These are phyloP conservation scores for Cadophora sp. DNA, from an alignment of 2,329 filamentous ascomycete species.

Conservation along the genomic window DNA sequence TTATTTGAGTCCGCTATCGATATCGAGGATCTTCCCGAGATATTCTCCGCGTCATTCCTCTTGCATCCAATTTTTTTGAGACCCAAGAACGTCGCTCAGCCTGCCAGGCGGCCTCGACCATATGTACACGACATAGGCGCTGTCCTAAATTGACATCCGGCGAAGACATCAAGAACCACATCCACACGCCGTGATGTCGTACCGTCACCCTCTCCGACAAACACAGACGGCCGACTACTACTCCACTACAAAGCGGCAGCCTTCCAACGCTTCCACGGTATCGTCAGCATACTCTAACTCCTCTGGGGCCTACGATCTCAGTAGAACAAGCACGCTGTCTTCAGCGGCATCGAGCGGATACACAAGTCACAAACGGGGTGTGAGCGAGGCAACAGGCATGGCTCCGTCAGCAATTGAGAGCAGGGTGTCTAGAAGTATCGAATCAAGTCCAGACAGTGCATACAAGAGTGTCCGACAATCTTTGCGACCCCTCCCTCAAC, in stretches of 20 bases:
- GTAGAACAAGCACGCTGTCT: constrained; percentile 72
- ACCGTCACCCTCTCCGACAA: constrained; percentile 65
- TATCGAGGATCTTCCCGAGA: constrained; percentile 19
- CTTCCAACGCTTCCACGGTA: constrained; percentile 73
- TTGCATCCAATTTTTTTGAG: constrained; percentile 18
- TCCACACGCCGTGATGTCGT: constrained; percentile 55
- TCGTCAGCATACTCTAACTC: constrained; percentile 70
- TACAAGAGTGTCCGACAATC: constrained; percentile 79
- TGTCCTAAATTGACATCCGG: constrained; percentile 24
- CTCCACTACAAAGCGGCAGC: constrained; percentile 58
- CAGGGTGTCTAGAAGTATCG: constrained; percentile 49
- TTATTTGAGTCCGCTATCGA: constrained; percentile 27
- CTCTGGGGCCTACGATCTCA: constrained; percentile 58
- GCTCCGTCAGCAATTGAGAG: constrained; percentile 56
- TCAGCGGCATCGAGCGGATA: constrained; percentile 72
- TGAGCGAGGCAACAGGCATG: constrained; percentile 73
- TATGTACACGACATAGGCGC: constrained; percentile 34
- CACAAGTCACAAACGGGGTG: constrained; percentile 72
- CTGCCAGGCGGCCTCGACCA: constrained; percentile 31
- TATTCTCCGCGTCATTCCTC: constrained; percentile 21
- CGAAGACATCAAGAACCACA: constrained; percentile 22
- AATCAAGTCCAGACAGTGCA: constrained; percentile 63
- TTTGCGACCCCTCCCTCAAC: constrained; percentile 74
- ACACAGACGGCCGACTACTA: constrained; percentile 57
- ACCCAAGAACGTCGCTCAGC: constrained; percentile 26